A percentile compares a stretch with the other conserved stretches of the same genome.
Conservation (phyloP, 2,329 filamentous ascomycete genomes). For the Calonectria crousiana region DNA sequence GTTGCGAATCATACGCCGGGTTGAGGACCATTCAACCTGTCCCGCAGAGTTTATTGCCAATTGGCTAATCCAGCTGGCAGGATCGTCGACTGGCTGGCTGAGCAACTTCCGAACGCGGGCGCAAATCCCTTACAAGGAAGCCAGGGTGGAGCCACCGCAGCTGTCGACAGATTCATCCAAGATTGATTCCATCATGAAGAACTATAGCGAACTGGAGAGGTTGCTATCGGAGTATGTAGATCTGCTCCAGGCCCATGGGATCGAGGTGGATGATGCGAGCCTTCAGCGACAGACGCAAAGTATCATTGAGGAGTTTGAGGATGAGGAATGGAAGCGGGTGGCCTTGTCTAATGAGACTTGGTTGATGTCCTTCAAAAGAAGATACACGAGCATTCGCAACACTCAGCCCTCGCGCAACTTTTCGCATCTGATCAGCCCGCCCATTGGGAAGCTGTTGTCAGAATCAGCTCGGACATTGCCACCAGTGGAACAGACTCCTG, state of each 20-base stretch:
- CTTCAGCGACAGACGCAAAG: not conserved
- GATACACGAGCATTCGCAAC: not conserved
- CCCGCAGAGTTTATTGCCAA: constrained; percentile 10
- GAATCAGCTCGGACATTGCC: not conserved
- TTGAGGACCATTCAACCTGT: constrained; percentile 4
- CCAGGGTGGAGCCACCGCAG: not conserved
- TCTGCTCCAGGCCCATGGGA: constrained; percentile 9
- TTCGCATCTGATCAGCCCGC: not conserved
- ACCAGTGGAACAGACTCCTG: not conserved
- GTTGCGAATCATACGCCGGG: constrained; percentile 8
- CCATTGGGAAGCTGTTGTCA: not conserved
- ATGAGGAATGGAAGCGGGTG: constrained; percentile 13
- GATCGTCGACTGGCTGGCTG: constrained; percentile 14
- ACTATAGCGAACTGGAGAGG: constrained; percentile 15
- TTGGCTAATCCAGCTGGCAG: constrained; percentile 15
- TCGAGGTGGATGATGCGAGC: constrained; percentile 12
- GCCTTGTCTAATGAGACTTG: constrained; percentile 3
- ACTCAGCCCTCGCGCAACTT: not conserved
- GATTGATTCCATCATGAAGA: constrained; percentile 19
- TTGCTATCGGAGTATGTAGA: constrained; percentile 16
- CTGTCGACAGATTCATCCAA: not conserved
- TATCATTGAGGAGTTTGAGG: not conserved
- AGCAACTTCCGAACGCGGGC: not conserved
- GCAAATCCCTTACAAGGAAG: not conserved
- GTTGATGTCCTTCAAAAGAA: constrained; percentile 15